These are phyloP conservation scores for Striga hermonthica DNA, from an alignment of 305 asterid genomes.

Conservation along the genomic window DNA sequence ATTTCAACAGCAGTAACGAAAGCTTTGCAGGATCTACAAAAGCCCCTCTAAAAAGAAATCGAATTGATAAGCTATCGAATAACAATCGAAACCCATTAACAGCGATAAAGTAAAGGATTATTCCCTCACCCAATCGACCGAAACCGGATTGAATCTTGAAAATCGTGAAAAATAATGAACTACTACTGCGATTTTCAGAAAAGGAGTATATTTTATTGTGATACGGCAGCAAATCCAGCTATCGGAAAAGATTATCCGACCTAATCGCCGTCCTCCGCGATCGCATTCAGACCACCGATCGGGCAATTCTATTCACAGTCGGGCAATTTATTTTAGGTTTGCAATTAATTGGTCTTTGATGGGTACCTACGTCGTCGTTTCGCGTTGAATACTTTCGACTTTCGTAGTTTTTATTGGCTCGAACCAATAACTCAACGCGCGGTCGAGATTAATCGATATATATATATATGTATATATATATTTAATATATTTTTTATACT, in stretches of 20 bases:
- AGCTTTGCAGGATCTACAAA: not conserved
- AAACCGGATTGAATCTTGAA: constrained; percentile 30
- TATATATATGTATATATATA: no score
- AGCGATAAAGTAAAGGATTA: not conserved
- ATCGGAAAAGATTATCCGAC: constrained; percentile 32
- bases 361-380: constrained; percentile 18
- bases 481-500: no score
- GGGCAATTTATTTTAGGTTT: not conserved
- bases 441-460: constrained; percentile 18
- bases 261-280: constrained; percentile 2
- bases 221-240: constrained; percentile 35
- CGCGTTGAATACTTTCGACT: not conserved
- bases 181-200: not conserved
- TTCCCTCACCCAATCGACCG: constrained; percentile 28
- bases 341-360: not conserved
- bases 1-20: not conserved
- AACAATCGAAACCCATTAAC: not conserved
- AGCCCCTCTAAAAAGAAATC: not conserved
- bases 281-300: not conserved
- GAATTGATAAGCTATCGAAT: not conserved
- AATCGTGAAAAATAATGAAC: constrained; percentile 15
- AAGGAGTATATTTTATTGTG: not conserved
- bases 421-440: constrained; percentile 22
- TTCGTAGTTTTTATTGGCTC: not conserved
- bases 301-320: no score